These are phyloP conservation scores for Evansstolkia leycettana DNA, from an alignment of 495 filamentous ascomycete genomes.

Conservation along the genomic window DNA sequence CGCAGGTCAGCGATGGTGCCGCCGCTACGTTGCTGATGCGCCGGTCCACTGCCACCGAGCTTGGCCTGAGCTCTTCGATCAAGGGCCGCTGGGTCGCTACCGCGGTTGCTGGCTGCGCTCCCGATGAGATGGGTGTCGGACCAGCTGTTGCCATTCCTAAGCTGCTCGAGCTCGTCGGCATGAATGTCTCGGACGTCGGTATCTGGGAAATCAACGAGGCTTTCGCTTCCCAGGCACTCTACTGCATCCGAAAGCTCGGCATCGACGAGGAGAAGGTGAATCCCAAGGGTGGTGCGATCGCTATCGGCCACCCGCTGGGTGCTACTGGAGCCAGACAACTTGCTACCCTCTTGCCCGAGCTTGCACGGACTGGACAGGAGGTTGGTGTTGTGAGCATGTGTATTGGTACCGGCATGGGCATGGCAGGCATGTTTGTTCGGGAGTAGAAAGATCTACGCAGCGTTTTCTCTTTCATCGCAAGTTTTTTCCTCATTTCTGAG, in stretches of 20 bases:
- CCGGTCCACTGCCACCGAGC: slow-evolving; percentile 62
- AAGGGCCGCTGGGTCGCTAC: slow-evolving; percentile 71
- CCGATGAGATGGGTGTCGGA: slow-evolving; percentile 90
- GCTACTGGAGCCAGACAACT: slow-evolving; percentile 79
- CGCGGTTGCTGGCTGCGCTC: slow-evolving; percentile 59
- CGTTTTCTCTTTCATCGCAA: no score
- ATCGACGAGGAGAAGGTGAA: slow-evolving; percentile 62
- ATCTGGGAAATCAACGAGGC: slow-evolving; percentile 98
- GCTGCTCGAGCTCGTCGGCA: slow-evolving; percentile 51
- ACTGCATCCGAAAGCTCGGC: slow-evolving; percentile 65
- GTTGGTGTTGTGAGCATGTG: slow-evolving; percentile 77
- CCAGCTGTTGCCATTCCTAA: slow-evolving; percentile 79
- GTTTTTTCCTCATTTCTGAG: no score
- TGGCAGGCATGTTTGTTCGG: slow-evolving; percentile 74
- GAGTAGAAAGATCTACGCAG: slow-evolving; percentile 39
- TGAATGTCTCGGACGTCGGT: slow-evolving; percentile 56
- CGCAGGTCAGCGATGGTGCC: slow-evolving; percentile 79
- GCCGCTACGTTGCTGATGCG: slow-evolving; percentile 74
- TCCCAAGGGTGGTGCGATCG: slow-evolving; percentile 87
- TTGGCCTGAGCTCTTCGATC: slow-evolving; percentile 56
- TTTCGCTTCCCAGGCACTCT: slow-evolving; percentile 79
- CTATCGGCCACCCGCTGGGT: slow-evolving; percentile 40
- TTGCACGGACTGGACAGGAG: slow-evolving; percentile 49
- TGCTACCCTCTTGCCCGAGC: slow-evolving; percentile 58
- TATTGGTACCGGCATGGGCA: slow-evolving; percentile 86